phyloP scores from a whole-genome alignment of 1,139 yeast genomes.

The Geotrichum klebahnii region DNA sequence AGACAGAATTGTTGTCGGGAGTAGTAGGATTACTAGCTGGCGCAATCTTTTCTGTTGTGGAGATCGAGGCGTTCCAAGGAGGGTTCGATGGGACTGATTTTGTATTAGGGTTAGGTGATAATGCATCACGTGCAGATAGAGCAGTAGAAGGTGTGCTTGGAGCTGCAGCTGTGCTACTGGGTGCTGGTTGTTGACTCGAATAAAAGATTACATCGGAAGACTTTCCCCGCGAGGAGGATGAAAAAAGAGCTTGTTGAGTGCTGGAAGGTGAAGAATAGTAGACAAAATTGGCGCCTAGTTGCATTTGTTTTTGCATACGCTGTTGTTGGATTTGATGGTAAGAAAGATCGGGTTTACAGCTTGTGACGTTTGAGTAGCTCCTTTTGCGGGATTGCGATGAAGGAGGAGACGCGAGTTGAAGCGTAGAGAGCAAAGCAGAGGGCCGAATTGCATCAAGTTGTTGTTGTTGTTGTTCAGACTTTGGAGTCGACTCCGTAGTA shows the following conservation, averaged over 20 bases:
- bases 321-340: slow-evolving; percentile 20
- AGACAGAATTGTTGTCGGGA: slow-evolving; percentile 21
- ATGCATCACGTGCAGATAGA: background rate
- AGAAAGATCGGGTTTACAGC: slow-evolving; percentile 10
- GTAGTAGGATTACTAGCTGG: background rate
- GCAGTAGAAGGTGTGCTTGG: slow-evolving; percentile 1
- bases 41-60: background rate
- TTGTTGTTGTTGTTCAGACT: too few species aligned
- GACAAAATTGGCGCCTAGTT: slow-evolving; percentile 16
- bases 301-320: slow-evolving; percentile 18
- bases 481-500: background rate
- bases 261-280: slow-evolving; percentile 14
- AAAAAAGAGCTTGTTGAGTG: background rate
- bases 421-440: slow-evolving; percentile 28
- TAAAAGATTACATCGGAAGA: background rate
- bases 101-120: slow-evolving; percentile 4
- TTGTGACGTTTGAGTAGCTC: slow-evolving; percentile 8
- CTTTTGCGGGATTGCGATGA: slow-evolving; percentile 25
- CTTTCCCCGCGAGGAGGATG: background rate
- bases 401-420: slow-evolving; percentile 32
- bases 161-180: background rate
- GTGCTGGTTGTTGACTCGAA: slow-evolving; percentile 2
- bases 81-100: slow-evolving; percentile 6
- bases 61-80: slow-evolving; percentile 9
- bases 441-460: slow-evolving; percentile 6